Evolutionary conservation across 495 filamentous ascomycete species (phyloP).

Genomic region (Mytilinidion resinicola): DNA sequence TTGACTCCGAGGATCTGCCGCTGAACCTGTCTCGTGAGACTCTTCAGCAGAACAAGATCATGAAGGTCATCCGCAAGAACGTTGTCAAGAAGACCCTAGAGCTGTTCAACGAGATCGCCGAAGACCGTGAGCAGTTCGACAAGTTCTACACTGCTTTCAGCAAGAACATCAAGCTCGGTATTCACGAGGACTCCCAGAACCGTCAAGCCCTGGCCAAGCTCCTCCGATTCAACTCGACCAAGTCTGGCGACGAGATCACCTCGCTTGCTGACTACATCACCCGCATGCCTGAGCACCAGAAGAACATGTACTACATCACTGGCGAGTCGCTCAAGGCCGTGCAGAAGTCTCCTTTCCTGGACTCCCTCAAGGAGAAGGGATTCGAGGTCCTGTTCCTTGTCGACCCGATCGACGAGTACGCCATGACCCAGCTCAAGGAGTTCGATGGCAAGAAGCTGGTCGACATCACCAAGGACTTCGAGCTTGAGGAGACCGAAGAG

Average conservation of each 20-base stretch:
- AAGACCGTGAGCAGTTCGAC: conserved; percentile 99
- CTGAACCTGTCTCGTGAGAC: conserved; percentile 99
- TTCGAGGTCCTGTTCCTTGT: conserved; percentile 99
- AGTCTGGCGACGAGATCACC: conserved; percentile 92
- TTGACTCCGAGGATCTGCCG: conserved; percentile 98
- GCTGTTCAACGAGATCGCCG: conserved; percentile 96
- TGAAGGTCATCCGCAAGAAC: conserved; percentile 99
- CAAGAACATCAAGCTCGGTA: conserved; percentile 99
- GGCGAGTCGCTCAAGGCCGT: conserved; percentile 99
- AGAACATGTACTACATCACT: conserved; percentile 99
- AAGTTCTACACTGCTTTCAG: conserved; percentile 99
- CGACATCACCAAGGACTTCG: conserved; percentile 99
- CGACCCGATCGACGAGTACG: conserved; percentile 99
- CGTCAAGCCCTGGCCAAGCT: conserved; percentile 90
- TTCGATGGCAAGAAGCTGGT: conserved; percentile 99
- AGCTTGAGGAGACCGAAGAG: conserved; percentile 98
- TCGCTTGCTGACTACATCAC: conserved; percentile 95
- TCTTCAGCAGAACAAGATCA: conserved; percentile 99
- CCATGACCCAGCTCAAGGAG: conserved; percentile 99
- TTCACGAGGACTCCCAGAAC: conserved; percentile 99
- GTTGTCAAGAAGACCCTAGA: conserved; percentile 99
- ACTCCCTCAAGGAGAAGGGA: conserved; percentile 98
- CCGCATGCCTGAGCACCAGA: conserved; percentile 99
- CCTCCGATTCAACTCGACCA: conserved; percentile 96
- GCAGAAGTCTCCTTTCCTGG: conserved; percentile 95